Percentiles rank a stretch among this genome's conserved stretches.
These are phyloP conservation scores for Curvularia sp. DNA, from an alignment of 2,329 filamentous ascomycete genomes.

Conservation along the genomic window DNA sequence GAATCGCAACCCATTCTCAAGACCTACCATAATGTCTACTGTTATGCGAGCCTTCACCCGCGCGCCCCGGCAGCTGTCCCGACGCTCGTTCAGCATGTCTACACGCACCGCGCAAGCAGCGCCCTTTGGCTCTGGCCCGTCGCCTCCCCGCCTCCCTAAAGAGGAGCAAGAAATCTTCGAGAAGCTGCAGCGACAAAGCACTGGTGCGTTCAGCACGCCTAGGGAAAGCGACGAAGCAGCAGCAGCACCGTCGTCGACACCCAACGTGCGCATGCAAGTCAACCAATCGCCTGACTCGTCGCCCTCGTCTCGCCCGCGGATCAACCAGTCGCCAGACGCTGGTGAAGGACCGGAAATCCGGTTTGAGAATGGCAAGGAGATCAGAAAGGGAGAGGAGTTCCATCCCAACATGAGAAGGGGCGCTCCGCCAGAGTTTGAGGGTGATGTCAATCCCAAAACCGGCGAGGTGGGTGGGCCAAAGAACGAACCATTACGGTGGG, in stretches of 20 bases:
- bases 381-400: constrained; percentile 68
- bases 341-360: constrained; percentile 19
- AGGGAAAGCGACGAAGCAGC: constrained; percentile 44
- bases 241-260: constrained; percentile 50
- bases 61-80: constrained; percentile 41
- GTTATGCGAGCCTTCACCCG: constrained; percentile 30
- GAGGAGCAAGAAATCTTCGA: constrained; percentile 92
- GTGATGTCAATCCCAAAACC: constrained; percentile 89
- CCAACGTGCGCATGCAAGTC: constrained; percentile 36
- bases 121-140: constrained; percentile 59
- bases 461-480: constrained; percentile 96
- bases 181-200: constrained; percentile 78
- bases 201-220: constrained; percentile 76
- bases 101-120: constrained; percentile 23
- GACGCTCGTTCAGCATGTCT: constrained; percentile 27
- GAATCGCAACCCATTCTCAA: background rate
- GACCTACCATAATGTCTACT: constrained; percentile 2
- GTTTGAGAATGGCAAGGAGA: constrained; percentile 42
- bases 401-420: constrained; percentile 77
- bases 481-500: constrained; percentile 94
- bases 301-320: constrained; percentile 9
- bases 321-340: constrained; percentile 25
- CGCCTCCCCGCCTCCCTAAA: constrained; percentile 85
- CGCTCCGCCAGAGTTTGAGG: constrained; percentile 88
- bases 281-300: constrained; percentile 45